Percentiles rank a stretch among this genome's conserved stretches.
Conservation (phyloP, 2,329 filamentous ascomycete genomes). For the Hymenoscyphus fraxineus region DNA sequence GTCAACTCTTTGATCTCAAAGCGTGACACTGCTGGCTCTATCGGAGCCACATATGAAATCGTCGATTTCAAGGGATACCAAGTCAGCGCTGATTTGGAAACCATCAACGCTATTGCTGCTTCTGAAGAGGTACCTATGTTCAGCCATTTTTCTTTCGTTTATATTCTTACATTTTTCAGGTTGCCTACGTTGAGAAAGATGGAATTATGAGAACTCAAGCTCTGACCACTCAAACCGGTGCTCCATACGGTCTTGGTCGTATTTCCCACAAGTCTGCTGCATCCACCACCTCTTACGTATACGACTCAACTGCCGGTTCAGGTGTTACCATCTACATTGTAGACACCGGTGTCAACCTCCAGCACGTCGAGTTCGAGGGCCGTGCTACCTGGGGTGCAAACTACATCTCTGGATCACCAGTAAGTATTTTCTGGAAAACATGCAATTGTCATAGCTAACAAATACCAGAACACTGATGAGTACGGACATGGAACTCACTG, state of each 20-base stretch:
- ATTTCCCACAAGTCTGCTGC: conserved; percentile 31
- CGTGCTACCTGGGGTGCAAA: conserved; percentile 37
- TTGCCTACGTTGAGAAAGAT: conserved; percentile 33
- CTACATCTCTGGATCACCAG: conserved; percentile 28
- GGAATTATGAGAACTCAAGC: conserved; percentile 33
- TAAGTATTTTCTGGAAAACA: conserved; percentile 11
- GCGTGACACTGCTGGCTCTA: conserved; percentile 44
- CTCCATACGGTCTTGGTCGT: conserved; percentile 35
- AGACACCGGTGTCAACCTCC: conserved; percentile 36
- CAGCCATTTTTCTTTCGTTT: neutral
- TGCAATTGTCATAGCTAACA: conserved; percentile 9
- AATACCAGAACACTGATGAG: conserved; percentile 34
- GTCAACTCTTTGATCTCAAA: conserved; percentile 50
- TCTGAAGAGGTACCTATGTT: conserved; percentile 27
- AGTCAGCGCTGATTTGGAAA: conserved; percentile 26
- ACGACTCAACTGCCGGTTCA: conserved; percentile 33
- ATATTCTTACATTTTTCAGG: conserved; percentile 14
- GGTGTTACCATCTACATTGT: conserved; percentile 37
- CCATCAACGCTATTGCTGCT: conserved; percentile 30
- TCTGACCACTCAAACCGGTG: conserved; percentile 27
- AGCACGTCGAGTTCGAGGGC: conserved; percentile 37
- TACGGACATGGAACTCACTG: conserved; percentile 43
- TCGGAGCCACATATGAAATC: conserved; percentile 31
- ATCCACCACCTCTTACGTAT: conserved; percentile 32
- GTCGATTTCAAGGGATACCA: conserved; percentile 29